Conservation (phyloP, 73 alveolate species). For the Stentor coeruleus region DNA sequence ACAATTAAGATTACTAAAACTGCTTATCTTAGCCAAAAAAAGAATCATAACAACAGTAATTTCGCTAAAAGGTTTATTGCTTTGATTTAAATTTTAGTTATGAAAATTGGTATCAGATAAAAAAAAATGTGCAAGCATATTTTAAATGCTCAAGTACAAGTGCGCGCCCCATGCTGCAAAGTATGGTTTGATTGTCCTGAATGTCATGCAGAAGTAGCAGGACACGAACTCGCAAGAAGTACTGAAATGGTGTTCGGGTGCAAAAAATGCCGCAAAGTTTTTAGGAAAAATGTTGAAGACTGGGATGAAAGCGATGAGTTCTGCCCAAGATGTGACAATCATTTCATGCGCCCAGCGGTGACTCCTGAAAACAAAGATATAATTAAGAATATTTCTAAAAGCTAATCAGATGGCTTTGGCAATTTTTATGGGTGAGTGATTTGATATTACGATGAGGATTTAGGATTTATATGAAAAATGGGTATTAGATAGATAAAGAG, state of each 20-base stretch:
- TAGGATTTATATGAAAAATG: too few species aligned
- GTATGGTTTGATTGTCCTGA: conserved; percentile 89
- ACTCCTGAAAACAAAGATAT: conserved; percentile 61
- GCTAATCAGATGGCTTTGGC: background rate
- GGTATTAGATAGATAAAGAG: background rate
- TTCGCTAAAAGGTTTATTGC: too few species aligned
- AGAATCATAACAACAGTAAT: too few species aligned
- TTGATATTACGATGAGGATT: background rate
- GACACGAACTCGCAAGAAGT: conserved; percentile 60
- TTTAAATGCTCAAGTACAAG: conserved; percentile 83
- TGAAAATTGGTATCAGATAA: too few species aligned
- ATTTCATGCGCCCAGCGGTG: conserved; percentile 55
- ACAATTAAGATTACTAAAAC: too few species aligned
- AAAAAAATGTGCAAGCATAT: conserved; percentile 88
- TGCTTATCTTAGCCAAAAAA: too few species aligned
- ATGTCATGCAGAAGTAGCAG: conserved; percentile 77
- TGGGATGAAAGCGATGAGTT: conserved; percentile 84
- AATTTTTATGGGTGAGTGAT: background rate
- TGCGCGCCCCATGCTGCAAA: conserved; percentile 84
- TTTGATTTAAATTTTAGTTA: too few species aligned
- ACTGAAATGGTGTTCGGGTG: conserved; percentile 78
- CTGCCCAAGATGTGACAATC: conserved; percentile 86
- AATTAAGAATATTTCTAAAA: background rate
- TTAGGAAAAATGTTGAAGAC: conserved; percentile 74
- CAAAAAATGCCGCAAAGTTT: conserved; percentile 84